These are phyloP conservation scores for Sporothrix globosa DNA, from an alignment of 2,329 filamentous ascomycete genomes.

Conservation along the genomic window DNA sequence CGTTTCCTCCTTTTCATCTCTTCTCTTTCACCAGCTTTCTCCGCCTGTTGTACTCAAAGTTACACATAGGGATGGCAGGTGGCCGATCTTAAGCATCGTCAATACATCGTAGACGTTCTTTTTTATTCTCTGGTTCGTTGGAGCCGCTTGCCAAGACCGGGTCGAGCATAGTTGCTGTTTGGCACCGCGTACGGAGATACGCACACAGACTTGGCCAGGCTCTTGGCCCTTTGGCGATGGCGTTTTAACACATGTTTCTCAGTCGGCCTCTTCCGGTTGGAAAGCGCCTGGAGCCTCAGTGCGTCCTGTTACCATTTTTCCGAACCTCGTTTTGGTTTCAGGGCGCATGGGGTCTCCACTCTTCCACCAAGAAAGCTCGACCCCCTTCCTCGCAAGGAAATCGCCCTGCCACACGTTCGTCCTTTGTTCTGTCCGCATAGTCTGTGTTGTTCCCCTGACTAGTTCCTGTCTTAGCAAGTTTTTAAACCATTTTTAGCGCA, in stretches of 20 bases:
- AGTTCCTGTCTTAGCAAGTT: conserved; percentile 33
- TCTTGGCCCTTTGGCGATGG: neutral
- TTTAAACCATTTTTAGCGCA: conserved; percentile 31
- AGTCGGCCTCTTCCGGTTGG: neutral
- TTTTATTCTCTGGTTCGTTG: neutral
- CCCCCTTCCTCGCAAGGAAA: neutral
- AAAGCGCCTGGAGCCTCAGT: neutral
- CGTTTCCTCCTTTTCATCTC: conserved; percentile 5
- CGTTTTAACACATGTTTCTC: conserved; percentile 18
- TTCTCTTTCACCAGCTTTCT: neutral
- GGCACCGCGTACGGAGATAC: no score
- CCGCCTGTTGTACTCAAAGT: neutral
- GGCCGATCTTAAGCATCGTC: neutral
- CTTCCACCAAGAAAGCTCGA: conserved; percentile 17
- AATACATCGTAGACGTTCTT: neutral
- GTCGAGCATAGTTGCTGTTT: neutral
- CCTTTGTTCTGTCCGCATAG: neutral
- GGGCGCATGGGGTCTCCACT: conserved; percentile 21
- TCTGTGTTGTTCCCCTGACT: conserved; percentile 20
- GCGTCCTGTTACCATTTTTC: neutral
- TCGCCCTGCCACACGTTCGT: neutral
- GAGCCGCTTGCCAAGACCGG: conserved; percentile 5
- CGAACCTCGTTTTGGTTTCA: conserved; percentile 28
- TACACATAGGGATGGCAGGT: neutral
- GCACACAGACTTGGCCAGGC: conserved; percentile 9